These are phyloP conservation scores for Rhododendron henanense DNA, from an alignment of 148 eudicot genomes.

Conservation along the genomic window DNA sequence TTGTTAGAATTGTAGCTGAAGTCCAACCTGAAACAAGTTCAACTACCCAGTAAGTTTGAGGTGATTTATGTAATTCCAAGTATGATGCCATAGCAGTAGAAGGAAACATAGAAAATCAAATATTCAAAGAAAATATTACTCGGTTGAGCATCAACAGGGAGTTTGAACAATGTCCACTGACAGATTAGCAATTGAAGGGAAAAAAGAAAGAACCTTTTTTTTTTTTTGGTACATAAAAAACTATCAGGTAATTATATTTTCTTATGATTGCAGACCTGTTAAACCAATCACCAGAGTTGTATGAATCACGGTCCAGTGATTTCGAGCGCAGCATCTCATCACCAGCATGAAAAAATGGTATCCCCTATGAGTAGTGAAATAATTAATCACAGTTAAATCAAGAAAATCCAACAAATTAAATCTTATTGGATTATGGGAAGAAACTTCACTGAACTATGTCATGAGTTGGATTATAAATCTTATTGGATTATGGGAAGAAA, in stretches of 20 bases:
- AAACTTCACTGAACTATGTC: neutral
- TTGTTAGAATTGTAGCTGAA: constrained; percentile 84
- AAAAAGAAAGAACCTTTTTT: neutral
- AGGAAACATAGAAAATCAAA: neutral
- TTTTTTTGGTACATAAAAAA: neutral
- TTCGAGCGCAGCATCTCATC: constrained; percentile 97
- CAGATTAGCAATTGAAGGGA: neutral
- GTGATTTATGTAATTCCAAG: neutral
- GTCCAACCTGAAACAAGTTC: constrained; percentile 58
- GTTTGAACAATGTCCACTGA: neutral
- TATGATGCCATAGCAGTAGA: neutral
- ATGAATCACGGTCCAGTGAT: constrained; percentile 95
- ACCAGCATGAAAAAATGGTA: constrained; percentile 96
- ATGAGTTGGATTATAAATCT: neutral
- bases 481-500: neutral
- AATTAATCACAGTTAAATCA: constrained; percentile 4
- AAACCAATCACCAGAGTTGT: constrained; percentile 98
- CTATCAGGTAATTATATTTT: neutral
- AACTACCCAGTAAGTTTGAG: constrained; percentile 4
- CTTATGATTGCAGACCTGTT: constrained; percentile 55
- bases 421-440: neutral
- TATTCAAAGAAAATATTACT: neutral
- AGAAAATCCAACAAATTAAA: neutral
- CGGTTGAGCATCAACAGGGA: neutral
- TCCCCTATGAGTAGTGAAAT: constrained; percentile 45